phyloP scores from a whole-genome alignment of 306 rosid species.

The Sindora glabra region DNA sequence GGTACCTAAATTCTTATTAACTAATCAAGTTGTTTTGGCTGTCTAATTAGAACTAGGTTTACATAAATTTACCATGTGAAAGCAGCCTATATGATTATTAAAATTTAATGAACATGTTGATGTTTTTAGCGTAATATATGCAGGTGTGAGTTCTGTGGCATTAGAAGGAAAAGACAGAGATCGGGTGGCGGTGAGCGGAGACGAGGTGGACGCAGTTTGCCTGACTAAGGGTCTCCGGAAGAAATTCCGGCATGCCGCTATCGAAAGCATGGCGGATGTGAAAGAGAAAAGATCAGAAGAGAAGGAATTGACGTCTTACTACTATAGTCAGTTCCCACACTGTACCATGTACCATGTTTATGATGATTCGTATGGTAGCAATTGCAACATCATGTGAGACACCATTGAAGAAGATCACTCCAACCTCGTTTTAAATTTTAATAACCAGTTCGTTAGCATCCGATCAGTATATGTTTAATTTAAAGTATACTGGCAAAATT shows the following conservation, averaged over 20 bases:
- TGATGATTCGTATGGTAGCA: neutral
- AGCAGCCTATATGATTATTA: no score
- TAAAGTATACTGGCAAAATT: no score
- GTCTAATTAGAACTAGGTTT: neutral
- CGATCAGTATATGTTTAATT: no score
- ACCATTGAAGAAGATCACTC: neutral
- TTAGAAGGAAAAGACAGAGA: constrained; percentile 20
- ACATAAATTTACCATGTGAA: no score
- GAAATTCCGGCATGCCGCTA: neutral
- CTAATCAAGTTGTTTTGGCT: neutral
- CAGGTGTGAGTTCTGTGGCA: constrained; percentile 33
- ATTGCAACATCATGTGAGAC: neutral
- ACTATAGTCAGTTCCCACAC: neutral
- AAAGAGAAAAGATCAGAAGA: neutral
- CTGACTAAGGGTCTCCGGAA: constrained; percentile 13
- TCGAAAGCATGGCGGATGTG: constrained; percentile 7
- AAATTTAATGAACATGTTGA: no score
- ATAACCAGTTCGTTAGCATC: no score
- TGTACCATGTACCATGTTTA: neutral
- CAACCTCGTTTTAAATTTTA: neutral
- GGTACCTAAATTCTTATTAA: neutral
- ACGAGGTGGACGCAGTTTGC: neutral
- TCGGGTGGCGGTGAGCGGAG: constrained; percentile 21
- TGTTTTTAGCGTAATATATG: neutral
- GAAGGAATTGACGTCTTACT: neutral